Evolutionary conservation across 345 rosid species (phyloP).

Genomic region (Camelina hispida): DNA sequence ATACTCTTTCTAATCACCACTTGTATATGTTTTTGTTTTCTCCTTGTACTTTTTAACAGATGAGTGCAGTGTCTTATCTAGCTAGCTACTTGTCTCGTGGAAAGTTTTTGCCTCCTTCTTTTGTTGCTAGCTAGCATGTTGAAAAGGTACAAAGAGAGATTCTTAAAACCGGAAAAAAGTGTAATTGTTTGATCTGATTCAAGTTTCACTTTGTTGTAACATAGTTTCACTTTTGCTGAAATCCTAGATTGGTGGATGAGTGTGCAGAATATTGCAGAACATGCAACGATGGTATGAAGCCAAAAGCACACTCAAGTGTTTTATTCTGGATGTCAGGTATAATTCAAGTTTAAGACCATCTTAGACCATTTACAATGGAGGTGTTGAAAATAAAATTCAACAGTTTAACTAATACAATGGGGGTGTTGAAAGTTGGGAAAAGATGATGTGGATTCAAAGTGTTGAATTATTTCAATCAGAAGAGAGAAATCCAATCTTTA

Average conservation of each 20-base stretch:
- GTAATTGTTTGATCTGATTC: constrained; percentile 4
- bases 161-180: neutral
- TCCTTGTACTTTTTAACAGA: constrained; percentile 45
- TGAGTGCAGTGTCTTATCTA: constrained; percentile 87
- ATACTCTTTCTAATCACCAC: constrained; percentile 5
- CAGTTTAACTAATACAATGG: no score
- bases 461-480: no score
- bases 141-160: constrained; percentile 50
- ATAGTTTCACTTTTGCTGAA: neutral
- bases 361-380: no score
- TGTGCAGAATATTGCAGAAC: constrained; percentile 58
- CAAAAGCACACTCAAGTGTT: constrained; percentile 58
- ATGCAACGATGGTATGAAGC: constrained; percentile 53
- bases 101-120: constrained; percentile 59
- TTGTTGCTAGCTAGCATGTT: constrained; percentile 51
- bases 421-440: no score
- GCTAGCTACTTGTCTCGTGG: no score
- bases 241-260: constrained; percentile 71
- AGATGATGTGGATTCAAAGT: no score
- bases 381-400: no score
- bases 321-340: constrained; percentile 89
- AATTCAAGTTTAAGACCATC: neutral
- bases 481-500: no score
- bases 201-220: constrained; percentile 9
- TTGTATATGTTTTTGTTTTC: constrained; percentile 8